Percentiles rank a stretch among this genome's conserved stretches.
These are phyloP conservation scores for Beauveria medogensis DNA, from an alignment of 2,329 filamentous ascomycete species.

Conservation along the genomic window DNA sequence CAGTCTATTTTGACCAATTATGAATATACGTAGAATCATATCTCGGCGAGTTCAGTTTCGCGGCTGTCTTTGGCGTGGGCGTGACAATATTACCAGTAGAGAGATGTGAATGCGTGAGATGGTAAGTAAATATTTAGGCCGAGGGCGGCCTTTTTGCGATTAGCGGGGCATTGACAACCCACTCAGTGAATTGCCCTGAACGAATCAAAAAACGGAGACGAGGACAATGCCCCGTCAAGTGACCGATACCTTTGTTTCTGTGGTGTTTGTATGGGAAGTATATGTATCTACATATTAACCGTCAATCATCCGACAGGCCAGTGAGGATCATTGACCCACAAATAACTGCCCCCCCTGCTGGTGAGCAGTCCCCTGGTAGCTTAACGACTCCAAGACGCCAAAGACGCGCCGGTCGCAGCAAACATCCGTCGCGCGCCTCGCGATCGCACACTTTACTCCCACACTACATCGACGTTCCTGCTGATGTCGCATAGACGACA, in stretches of 20 bases:
- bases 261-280: background rate
- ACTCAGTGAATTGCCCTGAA: background rate
- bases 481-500: conserved; percentile 14
- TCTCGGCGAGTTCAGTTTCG: no score
- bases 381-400: conserved; percentile 12
- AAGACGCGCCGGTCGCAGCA: conserved; percentile 22
- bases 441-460: conserved; percentile 17
- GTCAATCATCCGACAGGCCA: background rate
- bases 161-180: background rate
- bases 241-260: background rate
- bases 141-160: no score
- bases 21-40: no score
- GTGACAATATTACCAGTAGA: no score
- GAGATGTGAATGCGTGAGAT: no score
- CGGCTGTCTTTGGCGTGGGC: no score
- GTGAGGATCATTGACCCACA: background rate
- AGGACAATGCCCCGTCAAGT: background rate
- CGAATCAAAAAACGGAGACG: background rate
- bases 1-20: no score
- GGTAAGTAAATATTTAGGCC: no score
- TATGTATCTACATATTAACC: background rate
- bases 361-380: conserved; percentile 1
- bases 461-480: conserved; percentile 4
- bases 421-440: conserved; percentile 17
- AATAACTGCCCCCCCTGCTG: background rate